A percentile compares a stretch with the other conserved stretches of the same genome.
Evolutionary conservation across 176 grass and related monocot genomes (phyloP).

Genomic region (Aegilops umbellulata): DNA sequence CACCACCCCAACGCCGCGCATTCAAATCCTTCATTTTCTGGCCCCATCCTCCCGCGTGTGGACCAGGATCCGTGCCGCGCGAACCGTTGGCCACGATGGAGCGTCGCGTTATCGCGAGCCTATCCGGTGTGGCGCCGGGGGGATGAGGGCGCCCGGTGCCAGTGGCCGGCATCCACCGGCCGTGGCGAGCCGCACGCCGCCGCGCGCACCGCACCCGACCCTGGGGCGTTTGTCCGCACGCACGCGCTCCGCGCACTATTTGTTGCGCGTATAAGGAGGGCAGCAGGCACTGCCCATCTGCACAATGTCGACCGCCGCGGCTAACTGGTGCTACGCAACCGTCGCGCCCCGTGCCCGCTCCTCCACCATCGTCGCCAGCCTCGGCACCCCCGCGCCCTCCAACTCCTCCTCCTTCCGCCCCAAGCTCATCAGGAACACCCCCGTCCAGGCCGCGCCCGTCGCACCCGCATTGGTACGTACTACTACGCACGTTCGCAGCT

Average conservation of each 20-base stretch:
- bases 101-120: conserved; percentile 35
- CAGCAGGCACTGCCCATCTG: not conserved
- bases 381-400: conserved; percentile 35
- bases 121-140: conserved; percentile 30
- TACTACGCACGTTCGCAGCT: not conserved
- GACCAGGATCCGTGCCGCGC: not conserved
- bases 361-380: conserved; percentile 35
- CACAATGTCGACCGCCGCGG: conserved; percentile 67
- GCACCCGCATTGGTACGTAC: conserved; percentile 43
- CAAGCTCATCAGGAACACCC: conserved; percentile 56
- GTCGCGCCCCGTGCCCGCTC: conserved; percentile 7
- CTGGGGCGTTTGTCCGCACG: conserved; percentile 1
- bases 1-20: not conserved
- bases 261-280: conserved; percentile 27
- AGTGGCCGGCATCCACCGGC: conserved; percentile 41
- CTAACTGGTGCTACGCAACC: conserved; percentile 38
- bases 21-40: not conserved
- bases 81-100: conserved; percentile 32
- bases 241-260: not conserved
- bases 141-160: conserved; percentile 14
- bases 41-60: conserved; percentile 17
- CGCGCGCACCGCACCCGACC: not conserved
- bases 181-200: conserved; percentile 31
- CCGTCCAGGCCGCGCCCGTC: conserved; percentile 54
- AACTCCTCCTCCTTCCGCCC: conserved; percentile 22